These are phyloP conservation scores for Arthrobotrys iridis DNA, from an alignment of 2,329 filamentous ascomycete genomes.

Conservation along the genomic window DNA sequence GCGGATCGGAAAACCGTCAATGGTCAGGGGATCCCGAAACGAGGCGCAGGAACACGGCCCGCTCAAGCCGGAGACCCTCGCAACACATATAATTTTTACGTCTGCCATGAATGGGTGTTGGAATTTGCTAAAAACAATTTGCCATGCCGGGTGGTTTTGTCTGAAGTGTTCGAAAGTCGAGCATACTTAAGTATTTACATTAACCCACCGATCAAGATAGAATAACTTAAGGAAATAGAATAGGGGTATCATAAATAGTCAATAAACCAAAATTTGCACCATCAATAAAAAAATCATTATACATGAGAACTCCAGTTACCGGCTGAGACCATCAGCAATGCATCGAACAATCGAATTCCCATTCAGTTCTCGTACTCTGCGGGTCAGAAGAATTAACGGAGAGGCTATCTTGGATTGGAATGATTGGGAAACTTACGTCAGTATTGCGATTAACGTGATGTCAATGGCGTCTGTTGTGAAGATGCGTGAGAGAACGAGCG, in stretches of 20 bases:
- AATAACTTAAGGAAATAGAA: not conserved
- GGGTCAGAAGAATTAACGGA: not conserved
- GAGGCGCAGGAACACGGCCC: conserved; percentile 13
- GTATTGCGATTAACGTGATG: not conserved
- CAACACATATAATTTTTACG: conserved; percentile 5
- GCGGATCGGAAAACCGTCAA: conserved; percentile 25
- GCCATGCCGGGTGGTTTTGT: no score
- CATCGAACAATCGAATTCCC: conserved; percentile 7
- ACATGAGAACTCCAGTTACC: not conserved
- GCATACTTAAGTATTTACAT: no score
- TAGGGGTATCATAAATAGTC: not conserved
- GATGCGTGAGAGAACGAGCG: conserved; percentile 22
- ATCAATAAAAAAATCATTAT: not conserved
- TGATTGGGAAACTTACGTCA: conserved; percentile 29
- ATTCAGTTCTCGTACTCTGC: conserved; percentile 28
- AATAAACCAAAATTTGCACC: no score
- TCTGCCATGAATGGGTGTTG: no score
- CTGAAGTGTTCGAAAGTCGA: no score
- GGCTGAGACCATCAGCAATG: conserved; percentile 2
- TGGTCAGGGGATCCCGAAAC: conserved; percentile 13
- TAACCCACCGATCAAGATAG: no score
- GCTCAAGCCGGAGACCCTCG: not conserved
- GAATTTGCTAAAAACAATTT: no score
- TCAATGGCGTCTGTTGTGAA: conserved; percentile 35
- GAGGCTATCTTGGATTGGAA: not conserved